Conservation (phyloP, 2,329 filamentous ascomycete genomes). For the Neofusicoccum kwambonambiense region DNA sequence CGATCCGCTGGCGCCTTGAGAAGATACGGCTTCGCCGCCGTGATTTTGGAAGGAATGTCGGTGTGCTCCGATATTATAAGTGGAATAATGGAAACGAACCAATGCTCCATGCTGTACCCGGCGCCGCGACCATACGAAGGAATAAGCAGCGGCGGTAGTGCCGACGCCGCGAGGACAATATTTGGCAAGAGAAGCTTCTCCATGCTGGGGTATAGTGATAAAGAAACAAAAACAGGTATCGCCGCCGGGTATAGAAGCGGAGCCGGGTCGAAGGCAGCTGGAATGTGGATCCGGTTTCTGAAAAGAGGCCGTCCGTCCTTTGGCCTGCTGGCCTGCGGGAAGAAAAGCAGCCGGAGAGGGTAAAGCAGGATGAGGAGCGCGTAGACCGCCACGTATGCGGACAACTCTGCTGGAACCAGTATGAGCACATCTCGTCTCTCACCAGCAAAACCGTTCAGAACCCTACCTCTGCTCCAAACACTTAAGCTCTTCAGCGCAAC, state of each 20-base stretch:
- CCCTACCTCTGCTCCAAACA: conserved; percentile 43
- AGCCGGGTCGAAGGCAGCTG: conserved; percentile 82
- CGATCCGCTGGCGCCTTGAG: conserved; percentile 32
- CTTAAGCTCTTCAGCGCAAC: conserved; percentile 28
- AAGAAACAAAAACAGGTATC: conserved; percentile 72
- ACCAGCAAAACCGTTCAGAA: not conserved
- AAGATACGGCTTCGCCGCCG: conserved; percentile 35
- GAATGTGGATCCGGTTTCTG: conserved; percentile 58
- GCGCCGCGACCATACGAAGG: conserved; percentile 60
- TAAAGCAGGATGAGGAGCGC: conserved; percentile 34
- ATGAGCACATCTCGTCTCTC: conserved; percentile 24
- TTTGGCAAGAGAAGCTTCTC: conserved; percentile 69
- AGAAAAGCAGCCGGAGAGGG: conserved; percentile 36
- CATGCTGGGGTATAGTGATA: conserved; percentile 67
- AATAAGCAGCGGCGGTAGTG: conserved; percentile 71
- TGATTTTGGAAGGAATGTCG: conserved; percentile 33
- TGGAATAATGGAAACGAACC: conserved; percentile 72
- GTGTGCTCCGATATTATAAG: conserved; percentile 54
- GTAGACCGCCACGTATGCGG: conserved; percentile 38
- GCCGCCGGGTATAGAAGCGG: conserved; percentile 82
- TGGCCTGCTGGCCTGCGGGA: not conserved
- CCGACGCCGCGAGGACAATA: conserved; percentile 75
- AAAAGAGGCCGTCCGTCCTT: conserved; percentile 22
- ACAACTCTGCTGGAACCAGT: conserved; percentile 36
- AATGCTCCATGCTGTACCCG: conserved; percentile 69